Base-by-base conservation (phyloP, 192 early-diverging fungal species). In the Backusella westeae region DNA sequence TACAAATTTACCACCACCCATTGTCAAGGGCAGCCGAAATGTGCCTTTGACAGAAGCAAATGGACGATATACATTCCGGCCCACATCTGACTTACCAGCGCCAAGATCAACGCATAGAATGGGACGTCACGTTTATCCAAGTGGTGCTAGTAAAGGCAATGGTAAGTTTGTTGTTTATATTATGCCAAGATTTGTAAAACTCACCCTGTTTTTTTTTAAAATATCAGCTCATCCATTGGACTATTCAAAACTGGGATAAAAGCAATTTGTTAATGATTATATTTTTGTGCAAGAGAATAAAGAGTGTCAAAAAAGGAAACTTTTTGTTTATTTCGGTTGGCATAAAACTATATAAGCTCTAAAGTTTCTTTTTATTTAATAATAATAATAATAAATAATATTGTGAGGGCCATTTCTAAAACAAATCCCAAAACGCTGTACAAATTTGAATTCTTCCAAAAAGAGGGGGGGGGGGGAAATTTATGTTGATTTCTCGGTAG, bases 51-150 rank as follows among this genome's bases (percentile, higher is more conserved):
- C 80, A 49, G 76, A 81, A 63, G 76, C 66, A 34, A 53, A 56
- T 42, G 79, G 80, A 3, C 49, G 76, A 19, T 81, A 74, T 53
- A 69, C 73, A 0, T 79, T 82, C 69, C 53, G 77, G 66, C 68
- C 74, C 21, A 71, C 75, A 15, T 72, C 71, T 2, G 65, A 44
- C 2, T 46, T 82, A 10, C 81, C 78, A 21, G 12, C 73, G 34
- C 67, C 70, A 32, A 46, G 77, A 70, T 7, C 52, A 15, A 23
- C 67, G 21, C 71, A 34, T 29, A 26, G 32, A 15, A 66, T 39
- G 0, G 21, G 59, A 19, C 32, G 63, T 10, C 77, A 75, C 6
- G 67, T 73, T 35, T 82, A 78, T 71, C 74, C 74, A 39, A 83
- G 78, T 46, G 73, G 73, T 17, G 72, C 70, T 56, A 39, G 6